Conservation (phyloP, 352 stramenopile genomes). For the Thraustotheca clavata region DNA sequence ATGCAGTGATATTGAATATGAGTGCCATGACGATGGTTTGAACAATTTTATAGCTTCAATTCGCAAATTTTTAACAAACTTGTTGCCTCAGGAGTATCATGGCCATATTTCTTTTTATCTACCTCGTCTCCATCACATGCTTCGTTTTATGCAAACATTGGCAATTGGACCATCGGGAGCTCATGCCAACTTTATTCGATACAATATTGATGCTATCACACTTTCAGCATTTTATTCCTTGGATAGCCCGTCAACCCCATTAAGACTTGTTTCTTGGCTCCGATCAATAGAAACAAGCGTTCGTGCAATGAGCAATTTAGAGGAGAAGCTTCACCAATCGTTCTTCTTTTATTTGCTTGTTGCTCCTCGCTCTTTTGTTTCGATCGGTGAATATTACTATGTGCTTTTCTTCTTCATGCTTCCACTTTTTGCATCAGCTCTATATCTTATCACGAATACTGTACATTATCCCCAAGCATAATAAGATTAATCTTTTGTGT, state of each 20-base stretch:
- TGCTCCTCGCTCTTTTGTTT: conserved; percentile 66
- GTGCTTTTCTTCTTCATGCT: conserved; percentile 55
- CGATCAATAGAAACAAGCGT: conserved; percentile 56
- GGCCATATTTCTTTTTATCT: conserved; percentile 24
- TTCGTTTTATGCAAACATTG: conserved; percentile 75
- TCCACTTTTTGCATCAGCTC: conserved; percentile 52
- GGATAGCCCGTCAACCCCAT: conserved; percentile 19
- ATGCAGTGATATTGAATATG: neutral
- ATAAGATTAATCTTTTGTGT: neutral
- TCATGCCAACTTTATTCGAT: conserved; percentile 73
- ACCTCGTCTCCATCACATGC: conserved; percentile 24
- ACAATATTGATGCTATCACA: conserved; percentile 81
- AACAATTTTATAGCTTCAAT: too few species aligned
- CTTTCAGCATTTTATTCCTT: conserved; percentile 29
- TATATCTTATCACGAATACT: conserved; percentile 39
- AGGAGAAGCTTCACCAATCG: conserved; percentile 84
- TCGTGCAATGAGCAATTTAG: conserved; percentile 75
- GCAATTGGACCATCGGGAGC: conserved; percentile 47
- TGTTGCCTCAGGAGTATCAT: neutral
- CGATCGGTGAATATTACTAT: conserved; percentile 83
- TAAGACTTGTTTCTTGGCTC: conserved; percentile 33
- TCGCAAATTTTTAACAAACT: too few species aligned
- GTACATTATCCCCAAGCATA: conserved; percentile 6
- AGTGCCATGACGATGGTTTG: conserved; percentile 13
- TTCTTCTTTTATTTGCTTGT: conserved; percentile 84